Evolutionary conservation across 1,139 yeast species (phyloP).

Genomic region (Diutina ranongensis): DNA sequence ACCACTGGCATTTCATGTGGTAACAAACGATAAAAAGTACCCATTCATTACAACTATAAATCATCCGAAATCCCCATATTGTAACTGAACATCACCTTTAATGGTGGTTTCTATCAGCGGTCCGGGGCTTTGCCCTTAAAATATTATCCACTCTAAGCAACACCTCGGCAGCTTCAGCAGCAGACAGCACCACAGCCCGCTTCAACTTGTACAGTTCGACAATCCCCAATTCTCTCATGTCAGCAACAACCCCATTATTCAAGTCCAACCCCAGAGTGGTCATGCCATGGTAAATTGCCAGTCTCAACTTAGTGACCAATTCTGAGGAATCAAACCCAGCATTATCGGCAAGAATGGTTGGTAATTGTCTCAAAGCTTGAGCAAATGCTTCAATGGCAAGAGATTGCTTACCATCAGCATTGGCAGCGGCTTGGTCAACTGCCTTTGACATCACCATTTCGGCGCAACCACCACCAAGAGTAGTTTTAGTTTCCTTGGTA

Average conservation of each 20-base stretch:
- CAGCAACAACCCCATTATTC: slow-evolving; percentile 73
- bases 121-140: slow-evolving; percentile 93
- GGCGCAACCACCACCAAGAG: slow-evolving; percentile 95
- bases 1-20: no score
- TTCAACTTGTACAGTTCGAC: slow-evolving; percentile 89
- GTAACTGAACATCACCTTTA: no score
- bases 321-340: slow-evolving; percentile 97
- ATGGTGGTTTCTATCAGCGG: slow-evolving; percentile 67
- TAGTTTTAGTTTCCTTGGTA: slow-evolving; percentile 87
- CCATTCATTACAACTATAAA: neutral
- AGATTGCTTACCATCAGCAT: slow-evolving; percentile 87
- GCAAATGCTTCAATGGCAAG: slow-evolving; percentile 94
- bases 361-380: slow-evolving; percentile 85
- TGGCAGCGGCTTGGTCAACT: slow-evolving; percentile 90
- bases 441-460: slow-evolving; percentile 98
- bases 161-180: slow-evolving; percentile 96
- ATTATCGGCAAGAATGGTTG: slow-evolving; percentile 90
- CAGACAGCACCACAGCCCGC: slow-evolving; percentile 90
- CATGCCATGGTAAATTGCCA: slow-evolving; percentile 89
- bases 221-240: slow-evolving; percentile 88
- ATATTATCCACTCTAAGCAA: slow-evolving; percentile 90
- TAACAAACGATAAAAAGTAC: no score
- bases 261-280: slow-evolving; percentile 85
- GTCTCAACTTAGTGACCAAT: slow-evolving; percentile 78
- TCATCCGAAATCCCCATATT: neutral